Conservation (phyloP, 2,329 filamentous ascomycete genomes). For the Xylariaceae sp. region DNA sequence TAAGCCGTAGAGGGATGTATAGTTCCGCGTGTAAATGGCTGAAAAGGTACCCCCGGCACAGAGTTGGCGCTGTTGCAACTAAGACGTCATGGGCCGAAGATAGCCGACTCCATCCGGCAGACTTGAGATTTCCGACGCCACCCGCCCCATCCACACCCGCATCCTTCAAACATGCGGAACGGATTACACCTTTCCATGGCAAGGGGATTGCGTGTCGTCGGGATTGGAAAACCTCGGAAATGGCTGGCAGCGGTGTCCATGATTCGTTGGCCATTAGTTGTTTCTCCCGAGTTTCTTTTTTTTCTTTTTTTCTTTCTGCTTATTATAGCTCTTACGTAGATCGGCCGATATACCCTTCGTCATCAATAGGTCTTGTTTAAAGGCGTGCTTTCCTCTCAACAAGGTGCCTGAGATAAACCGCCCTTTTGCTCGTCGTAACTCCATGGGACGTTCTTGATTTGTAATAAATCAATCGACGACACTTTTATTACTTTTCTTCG, state of each 20-base stretch:
- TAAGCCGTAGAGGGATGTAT: not conserved
- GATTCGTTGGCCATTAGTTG: not conserved
- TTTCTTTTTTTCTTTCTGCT: too few species aligned
- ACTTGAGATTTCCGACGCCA: constrained; percentile 21
- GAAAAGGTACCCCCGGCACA: constrained; percentile 12
- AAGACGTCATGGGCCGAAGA: constrained; percentile 26
- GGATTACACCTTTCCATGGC: too few species aligned
- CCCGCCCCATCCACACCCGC: constrained; percentile 5
- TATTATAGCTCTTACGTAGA: too few species aligned
- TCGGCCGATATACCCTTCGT: not conserved
- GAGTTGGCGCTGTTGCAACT: constrained; percentile 15
- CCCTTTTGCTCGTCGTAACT: not conserved
- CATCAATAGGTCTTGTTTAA: not conserved
- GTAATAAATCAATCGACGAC: not conserved
- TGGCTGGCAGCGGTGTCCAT: not conserved
- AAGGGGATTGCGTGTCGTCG: too few species aligned
- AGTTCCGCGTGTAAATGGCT: constrained; percentile 3
- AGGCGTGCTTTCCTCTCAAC: not conserved
- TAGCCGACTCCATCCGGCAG: constrained; percentile 22
- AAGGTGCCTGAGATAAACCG: not conserved
- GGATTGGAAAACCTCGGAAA: not conserved
- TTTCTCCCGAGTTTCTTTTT: not conserved
- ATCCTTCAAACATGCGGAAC: too few species aligned
- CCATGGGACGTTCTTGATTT: not conserved
- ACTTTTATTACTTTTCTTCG: not conserved